Evolutionary conservation across 2,329 filamentous ascomycete species (phyloP).

Genomic region (Fusarium sp.): DNA sequence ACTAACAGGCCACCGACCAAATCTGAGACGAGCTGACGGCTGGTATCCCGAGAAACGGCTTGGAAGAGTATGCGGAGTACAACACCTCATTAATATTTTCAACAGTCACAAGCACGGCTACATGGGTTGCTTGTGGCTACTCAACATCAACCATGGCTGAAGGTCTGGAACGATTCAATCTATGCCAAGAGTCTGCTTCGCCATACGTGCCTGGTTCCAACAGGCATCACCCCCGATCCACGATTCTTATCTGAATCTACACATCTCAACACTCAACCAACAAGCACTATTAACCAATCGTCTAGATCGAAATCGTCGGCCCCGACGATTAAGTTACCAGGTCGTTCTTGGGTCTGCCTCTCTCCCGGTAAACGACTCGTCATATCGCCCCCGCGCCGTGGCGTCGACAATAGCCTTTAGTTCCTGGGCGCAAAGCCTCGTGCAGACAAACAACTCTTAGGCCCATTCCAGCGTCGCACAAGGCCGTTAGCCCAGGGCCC

Average conservation of each 20-base stretch:
- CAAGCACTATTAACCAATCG: fast-evolving
- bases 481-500: background rate
- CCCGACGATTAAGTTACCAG: background rate
- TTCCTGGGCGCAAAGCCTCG: background rate
- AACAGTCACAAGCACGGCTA: fast-evolving
- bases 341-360: fast-evolving
- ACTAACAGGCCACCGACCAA: background rate
- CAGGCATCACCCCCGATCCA: too few species aligned
- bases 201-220: background rate
- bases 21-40: background rate
- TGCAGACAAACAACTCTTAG: background rate
- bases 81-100: fast-evolving
- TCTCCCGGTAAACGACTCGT: background rate
- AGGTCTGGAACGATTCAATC: background rate
- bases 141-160: background rate
- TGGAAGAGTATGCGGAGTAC: fast-evolving
- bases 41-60: background rate
- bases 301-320: background rate
- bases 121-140: fast-evolving
- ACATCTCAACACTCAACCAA: background rate
- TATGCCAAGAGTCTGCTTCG: background rate
- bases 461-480: background rate
- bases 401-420: background rate
- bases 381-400: background rate
- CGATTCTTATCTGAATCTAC: background rate